Evolutionary conservation across 148 eudicot species (phyloP).

Genomic region (Rheum nobile): DNA sequence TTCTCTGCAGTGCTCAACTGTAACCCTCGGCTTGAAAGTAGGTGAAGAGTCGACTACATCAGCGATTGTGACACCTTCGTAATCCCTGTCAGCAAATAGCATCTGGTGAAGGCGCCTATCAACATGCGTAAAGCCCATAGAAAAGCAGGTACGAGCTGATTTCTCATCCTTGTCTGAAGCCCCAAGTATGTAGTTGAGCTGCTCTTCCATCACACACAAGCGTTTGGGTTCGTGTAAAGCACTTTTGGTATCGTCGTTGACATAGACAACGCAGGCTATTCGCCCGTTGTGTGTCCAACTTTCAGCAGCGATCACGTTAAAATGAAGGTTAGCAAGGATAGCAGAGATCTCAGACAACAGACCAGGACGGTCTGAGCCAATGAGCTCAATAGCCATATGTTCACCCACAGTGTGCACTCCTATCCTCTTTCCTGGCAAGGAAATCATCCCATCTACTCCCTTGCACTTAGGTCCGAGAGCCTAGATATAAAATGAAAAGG

Average conservation of each 20-base stretch:
- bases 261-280: conserved; percentile 40
- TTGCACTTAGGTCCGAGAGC: conserved; percentile 71
- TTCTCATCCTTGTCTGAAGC: conserved; percentile 28
- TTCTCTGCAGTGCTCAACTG: conserved; percentile 32
- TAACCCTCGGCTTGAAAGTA: conserved; percentile 19
- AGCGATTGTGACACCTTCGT: conserved; percentile 18
- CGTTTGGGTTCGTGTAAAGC: conserved; percentile 4
- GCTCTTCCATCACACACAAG: conserved; percentile 22
- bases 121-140: conserved; percentile 36
- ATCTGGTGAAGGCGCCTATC: conserved; percentile 45
- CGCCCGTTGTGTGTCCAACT: conserved; percentile 56
- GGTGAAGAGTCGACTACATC: conserved; percentile 4
- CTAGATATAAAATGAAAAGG: conserved; percentile 16
- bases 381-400: conserved; percentile 43
- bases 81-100: conserved; percentile 64
- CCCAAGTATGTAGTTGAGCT: conserved; percentile 20
- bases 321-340: conserved; percentile 32
- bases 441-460: conserved; percentile 30
- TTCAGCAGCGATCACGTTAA: conserved; percentile 44
- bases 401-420: conserved; percentile 38
- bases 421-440: conserved; percentile 26
- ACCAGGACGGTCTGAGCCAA: conserved; percentile 51
- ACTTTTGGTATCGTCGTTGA: conserved; percentile 37
- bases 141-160: conserved; percentile 39
- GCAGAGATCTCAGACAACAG: conserved; percentile 51